Evolutionary conservation across 805 yeast species (phyloP).

Genomic region (Limtongia smithiae): DNA sequence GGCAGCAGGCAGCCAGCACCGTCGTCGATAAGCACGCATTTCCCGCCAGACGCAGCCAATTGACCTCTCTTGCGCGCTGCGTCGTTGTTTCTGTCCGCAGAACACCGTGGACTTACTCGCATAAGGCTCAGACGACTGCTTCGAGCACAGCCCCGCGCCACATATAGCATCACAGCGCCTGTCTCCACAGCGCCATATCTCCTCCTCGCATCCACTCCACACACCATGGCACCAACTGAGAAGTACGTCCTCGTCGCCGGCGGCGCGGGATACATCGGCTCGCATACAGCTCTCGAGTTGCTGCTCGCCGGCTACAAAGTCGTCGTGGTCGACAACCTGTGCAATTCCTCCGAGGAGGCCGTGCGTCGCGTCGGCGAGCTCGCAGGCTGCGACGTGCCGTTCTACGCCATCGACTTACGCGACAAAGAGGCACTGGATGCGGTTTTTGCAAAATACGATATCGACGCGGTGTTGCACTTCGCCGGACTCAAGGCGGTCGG

Average conservation of each 20-base stretch:
- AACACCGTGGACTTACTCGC: no score
- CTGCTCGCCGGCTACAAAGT: conserved; percentile 61
- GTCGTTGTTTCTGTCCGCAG: no score
- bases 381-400: conserved; percentile 46
- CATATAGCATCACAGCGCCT: neutral
- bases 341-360: conserved; percentile 65
- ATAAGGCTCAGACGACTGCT: no score
- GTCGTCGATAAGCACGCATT: no score
- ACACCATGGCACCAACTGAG: no score
- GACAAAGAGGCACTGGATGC: conserved; percentile 47
- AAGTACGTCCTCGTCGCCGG: conserved; percentile 67
- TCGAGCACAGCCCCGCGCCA: neutral
- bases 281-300: conserved; percentile 69
- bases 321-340: conserved; percentile 67
- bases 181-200: neutral
- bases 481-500: conserved; percentile 85
- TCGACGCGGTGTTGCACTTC: conserved; percentile 67
- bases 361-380: conserved; percentile 58
- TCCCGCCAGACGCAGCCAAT: no score
- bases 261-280: conserved; percentile 84
- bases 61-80: no score
- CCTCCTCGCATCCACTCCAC: neutral
- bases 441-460: conserved; percentile 49
- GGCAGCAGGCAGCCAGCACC: no score
- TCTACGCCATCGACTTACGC: conserved; percentile 55